Base-by-base conservation (phyloP, 2,329 filamentous ascomycete species). In the Calonectria multiphialidica region DNA sequence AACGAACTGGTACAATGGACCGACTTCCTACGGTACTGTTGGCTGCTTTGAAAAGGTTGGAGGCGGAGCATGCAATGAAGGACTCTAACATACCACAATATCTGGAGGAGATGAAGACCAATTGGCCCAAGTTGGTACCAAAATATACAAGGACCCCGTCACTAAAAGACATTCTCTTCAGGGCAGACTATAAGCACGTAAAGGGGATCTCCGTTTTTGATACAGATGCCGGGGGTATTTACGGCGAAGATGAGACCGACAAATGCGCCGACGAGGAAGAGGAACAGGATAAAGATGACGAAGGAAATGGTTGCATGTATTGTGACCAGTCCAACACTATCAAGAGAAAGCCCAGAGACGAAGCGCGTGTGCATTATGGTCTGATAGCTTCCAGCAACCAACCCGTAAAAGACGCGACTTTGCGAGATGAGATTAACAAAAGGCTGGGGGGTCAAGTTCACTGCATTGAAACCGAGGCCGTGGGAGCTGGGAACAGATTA, bases 41-140 rank as follows among this genome's bases (percentile, higher is more conserved):
- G 1, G 71, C 62, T 0, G 66, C 65, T 2, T 40, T 75, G 25
- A 25, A 55, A 9, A 73, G 47, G 13, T 13, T 74, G n/a, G 28
- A 75, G 40, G 35, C 71, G 12, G 59, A 68, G 3, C 37, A 69
- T 8, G 61, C 57, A 23, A 35, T 69, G 53, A 47, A 33, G 0
- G 71, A 53, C 1, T 62, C 65, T 1, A 73, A 64, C 25, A 67
- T 73, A 63, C 65, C 45, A 0, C 18, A 72, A 16, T 66, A 66
- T 47, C 62, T 75, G 0, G 35, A 65, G 2, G 62, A 68, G 0
- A n/a, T 73, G 21, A 28, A 37, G 33, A 18, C 30, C 12, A 71
- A 57, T 18, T 74, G 33, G 23, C 72, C 69, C 2, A 42, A 25
- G 47, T 47, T 74, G 12, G 62, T 30, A 9, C 45, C 69, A 2